Evolutionary conservation across 2,329 filamentous ascomycete genomes (phyloP), one percentile per base, ranked within the genome.

Genomic region (Aspergillus clavatus): DNA sequence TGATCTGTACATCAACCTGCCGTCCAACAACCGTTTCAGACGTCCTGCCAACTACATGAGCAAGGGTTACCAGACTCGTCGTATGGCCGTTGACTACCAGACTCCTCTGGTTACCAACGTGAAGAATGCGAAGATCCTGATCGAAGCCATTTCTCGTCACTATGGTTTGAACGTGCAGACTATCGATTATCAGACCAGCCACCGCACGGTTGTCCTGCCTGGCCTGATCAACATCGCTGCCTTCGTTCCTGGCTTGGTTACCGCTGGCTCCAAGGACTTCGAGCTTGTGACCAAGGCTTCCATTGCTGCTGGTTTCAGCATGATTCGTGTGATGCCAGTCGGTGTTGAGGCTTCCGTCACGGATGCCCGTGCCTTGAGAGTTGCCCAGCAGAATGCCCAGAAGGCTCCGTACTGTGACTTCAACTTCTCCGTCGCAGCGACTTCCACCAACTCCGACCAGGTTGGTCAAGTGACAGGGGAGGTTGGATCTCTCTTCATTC

Each of bases 41-140:
- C 84, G 93, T 56, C 93, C 93, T 24, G 93, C 93, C 60, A 98
- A 89, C 76, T 98, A 97, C 73, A 94, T 98, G 85, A 94, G 87
- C 71, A 93, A 93, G 74, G 93, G 93, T 49, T 98, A 98, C 73
- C 86, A 87, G 63, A 97, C 93, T 45, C 83, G 93, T 67, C 84
- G 93, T 69, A 96, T 98, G 90, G 93, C 93, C 27, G 93, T 98
- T 33, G 93, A 96, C 71, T 88, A 96, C 73, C 91, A 97, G 73
- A 95, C 93, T 43, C 93, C 93, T 47, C 76, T 98, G 49, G 91
- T 98, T 14, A 98, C 93, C 44, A 98, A 98, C 61, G 93, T 98
- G 69, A 98, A 98, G 80, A 97, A 96, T 65, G 93, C 93, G 48
- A 98, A 97, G 78, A 88, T 98, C 48, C 73, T 98, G 41, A 85